Conservation (phyloP, 2,329 filamentous ascomycete species). For the Ilyonectria sp. region DNA sequence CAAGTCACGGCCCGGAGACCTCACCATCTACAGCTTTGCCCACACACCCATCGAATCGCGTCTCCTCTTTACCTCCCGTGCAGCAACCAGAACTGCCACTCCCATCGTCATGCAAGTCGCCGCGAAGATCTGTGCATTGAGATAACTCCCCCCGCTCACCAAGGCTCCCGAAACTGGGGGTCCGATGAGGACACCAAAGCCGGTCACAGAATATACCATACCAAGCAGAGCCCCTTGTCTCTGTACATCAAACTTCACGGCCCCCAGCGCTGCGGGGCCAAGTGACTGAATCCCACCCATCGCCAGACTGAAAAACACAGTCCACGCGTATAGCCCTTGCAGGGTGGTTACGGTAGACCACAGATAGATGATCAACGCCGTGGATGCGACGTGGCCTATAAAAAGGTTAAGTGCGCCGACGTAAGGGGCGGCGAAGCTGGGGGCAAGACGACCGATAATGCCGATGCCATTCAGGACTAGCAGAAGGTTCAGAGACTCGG, state of each 20-base stretch:
- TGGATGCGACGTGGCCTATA: background rate
- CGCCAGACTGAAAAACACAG: constrained; percentile 1
- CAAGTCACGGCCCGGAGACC: background rate
- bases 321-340: background rate
- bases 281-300: constrained; percentile 2
- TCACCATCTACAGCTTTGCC: constrained; percentile 2
- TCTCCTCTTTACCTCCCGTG: background rate
- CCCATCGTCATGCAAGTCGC: constrained; percentile 2
- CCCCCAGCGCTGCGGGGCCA: background rate
- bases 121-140: constrained; percentile 1
- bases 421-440: constrained; percentile 1
- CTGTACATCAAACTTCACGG: background rate
- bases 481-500: constrained; percentile 1
- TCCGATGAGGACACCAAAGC: constrained; percentile 2
- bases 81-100: constrained; percentile 1
- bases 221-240: background rate
- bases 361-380: constrained; percentile 2
- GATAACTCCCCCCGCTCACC: constrained; percentile 1
- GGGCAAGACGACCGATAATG: constrained; percentile 2
- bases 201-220: constrained; percentile 3
- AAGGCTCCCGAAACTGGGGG: background rate
- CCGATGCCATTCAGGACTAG: constrained; percentile 2
- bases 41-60: constrained; percentile 2
- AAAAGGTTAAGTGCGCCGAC: constrained; percentile 2
- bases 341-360: background rate